Evolutionary conservation across 768 basidiomycete genomes (phyloP).

Genomic region (Trametes meyenii): DNA sequence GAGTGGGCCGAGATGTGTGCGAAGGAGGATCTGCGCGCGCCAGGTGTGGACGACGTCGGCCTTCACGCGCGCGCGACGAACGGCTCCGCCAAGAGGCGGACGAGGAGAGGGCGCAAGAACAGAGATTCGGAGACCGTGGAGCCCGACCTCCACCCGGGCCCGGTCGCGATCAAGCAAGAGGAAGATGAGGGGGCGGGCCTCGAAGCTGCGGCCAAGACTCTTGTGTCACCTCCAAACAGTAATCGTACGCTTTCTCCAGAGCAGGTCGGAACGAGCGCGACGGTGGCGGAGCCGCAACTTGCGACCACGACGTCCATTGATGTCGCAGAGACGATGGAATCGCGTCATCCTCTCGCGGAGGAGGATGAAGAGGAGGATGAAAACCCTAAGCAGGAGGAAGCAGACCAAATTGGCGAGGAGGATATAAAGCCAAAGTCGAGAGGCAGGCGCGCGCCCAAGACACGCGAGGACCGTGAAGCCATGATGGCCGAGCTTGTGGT

Average conservation of each 20-base stretch:
- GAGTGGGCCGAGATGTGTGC: slow-evolving; percentile 84
- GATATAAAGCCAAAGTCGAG: slow-evolving; percentile 40
- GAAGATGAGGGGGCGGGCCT: slow-evolving; percentile 35
- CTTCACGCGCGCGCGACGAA: slow-evolving; percentile 48
- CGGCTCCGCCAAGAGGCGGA: slow-evolving; percentile 40
- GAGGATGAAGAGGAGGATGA: slow-evolving; percentile 23
- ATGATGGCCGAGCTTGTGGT: slow-evolving; percentile 49
- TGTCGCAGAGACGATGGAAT: slow-evolving; percentile 3
- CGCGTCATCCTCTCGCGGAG: slow-evolving; percentile 8
- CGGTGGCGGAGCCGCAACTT: not conserved
- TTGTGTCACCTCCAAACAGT: slow-evolving; percentile 47
- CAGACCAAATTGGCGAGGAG: slow-evolving; percentile 30
- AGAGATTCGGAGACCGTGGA: slow-evolving; percentile 48
- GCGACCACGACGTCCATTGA: no score
- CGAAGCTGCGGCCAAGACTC: slow-evolving; percentile 27
- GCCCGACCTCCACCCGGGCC: slow-evolving; percentile 38
- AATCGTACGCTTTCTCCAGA: slow-evolving; percentile 35
- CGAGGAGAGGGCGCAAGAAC: slow-evolving; percentile 45
- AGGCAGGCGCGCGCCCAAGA: slow-evolving; percentile 45
- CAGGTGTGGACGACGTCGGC: slow-evolving; percentile 70
- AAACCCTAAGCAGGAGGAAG: slow-evolving; percentile 11
- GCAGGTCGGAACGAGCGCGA: not conserved
- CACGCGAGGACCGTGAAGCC: slow-evolving; percentile 49
- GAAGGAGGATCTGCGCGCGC: slow-evolving; percentile 73
- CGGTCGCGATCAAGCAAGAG: slow-evolving; percentile 51